Base-by-base conservation (phyloP, 2,329 filamentous ascomycete genomes). In the Chaetomium strumarium region DNA sequence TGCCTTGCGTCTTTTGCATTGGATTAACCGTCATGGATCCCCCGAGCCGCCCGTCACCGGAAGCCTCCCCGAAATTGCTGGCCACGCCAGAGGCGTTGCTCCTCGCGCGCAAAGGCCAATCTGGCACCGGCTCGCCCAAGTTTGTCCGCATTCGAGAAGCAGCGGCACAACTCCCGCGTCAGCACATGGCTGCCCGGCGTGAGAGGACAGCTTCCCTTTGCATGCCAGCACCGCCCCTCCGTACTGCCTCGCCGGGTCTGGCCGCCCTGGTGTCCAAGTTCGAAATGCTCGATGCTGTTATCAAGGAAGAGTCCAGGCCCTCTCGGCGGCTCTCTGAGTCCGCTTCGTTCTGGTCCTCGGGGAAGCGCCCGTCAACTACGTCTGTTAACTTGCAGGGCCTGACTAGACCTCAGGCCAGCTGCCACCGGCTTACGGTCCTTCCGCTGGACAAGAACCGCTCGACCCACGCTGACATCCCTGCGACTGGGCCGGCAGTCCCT, bases 211-310 rank as follows among this genome's bases (percentile, higher is more conserved):
- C 17, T 10, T 20, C 12, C 17, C 8, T 39, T 19, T 3, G 16
- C 19, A 37, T 52, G 13, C n/a, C 49, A 11, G 36, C 52, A 13
- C 33, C 43, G 2, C 36, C 39, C 5, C 24, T 37, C 6, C 34
- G 51, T 19, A 34, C 39, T 14, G 47, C 43, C 2, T 52, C 55
- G 4, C 49, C 59, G 0, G 63, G 57, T 16, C 55, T 70, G 9
- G 63, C 59, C 8, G 55, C 61, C 2, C 58, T 71, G 3, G 63
- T 69, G 14, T 67, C 68, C 9, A 69, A 65, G 20, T 71, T 69
- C 20, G 67, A 70, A 55, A 59, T 57, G 3, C 60, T 66, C 7
- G 64, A 66, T 46, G 59, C 60, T 5, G 60, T 63, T 10, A 64
- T 56, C 20, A 62, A 48, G 29, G 46, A 50, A 7, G 58, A 64